Conservation (phyloP, 495 filamentous ascomycete genomes). For the Hypoxylon fuscum region DNA sequence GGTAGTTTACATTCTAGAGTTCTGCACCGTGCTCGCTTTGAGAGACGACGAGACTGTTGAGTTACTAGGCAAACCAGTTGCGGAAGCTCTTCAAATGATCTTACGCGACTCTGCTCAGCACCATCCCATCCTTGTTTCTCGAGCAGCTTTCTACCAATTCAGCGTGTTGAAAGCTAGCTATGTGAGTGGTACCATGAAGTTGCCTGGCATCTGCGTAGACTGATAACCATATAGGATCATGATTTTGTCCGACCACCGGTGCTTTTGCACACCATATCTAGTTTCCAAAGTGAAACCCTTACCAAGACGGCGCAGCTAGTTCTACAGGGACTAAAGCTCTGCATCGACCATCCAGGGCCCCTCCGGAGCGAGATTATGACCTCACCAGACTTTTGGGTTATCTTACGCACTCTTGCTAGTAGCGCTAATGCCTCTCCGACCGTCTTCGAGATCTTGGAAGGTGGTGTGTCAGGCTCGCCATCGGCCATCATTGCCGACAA, state of each 20-base stretch:
- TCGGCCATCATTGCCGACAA: slow-evolving; percentile 92
- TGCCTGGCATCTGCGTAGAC: not conserved
- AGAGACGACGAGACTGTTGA: slow-evolving; percentile 77
- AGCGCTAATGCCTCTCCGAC: slow-evolving; percentile 73
- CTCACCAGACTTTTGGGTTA: slow-evolving; percentile 97
- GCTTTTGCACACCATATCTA: slow-evolving; percentile 88
- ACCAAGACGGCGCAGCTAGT: slow-evolving; percentile 78
- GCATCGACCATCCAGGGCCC: slow-evolving; percentile 76
- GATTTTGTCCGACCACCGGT: slow-evolving; percentile 93
- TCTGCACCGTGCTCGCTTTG: slow-evolving; percentile 84
- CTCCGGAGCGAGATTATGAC: slow-evolving; percentile 92
- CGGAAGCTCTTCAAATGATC: slow-evolving; percentile 80
- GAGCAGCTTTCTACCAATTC: slow-evolving; percentile 87
- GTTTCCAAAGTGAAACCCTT: slow-evolving; percentile 79
- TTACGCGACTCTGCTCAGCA: slow-evolving; percentile 79
- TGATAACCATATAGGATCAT: slow-evolving; percentile 68
- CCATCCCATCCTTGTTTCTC: slow-evolving; percentile 81
- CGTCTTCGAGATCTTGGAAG: slow-evolving; percentile 85
- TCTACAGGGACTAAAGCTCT: slow-evolving; percentile 80
- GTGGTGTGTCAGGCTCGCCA: slow-evolving; percentile 69
- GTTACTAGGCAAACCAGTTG: slow-evolving; percentile 77
- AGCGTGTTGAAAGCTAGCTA: slow-evolving; percentile 86
- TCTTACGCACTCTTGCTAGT: slow-evolving; percentile 76
- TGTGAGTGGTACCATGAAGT: slow-evolving; percentile 62
- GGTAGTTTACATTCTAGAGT: slow-evolving; percentile 86